Evolutionary conservation across 345 rosid species (phyloP), one percentile per base, ranked within the genome.

Genomic region (Lumnitzera racemosa): DNA sequence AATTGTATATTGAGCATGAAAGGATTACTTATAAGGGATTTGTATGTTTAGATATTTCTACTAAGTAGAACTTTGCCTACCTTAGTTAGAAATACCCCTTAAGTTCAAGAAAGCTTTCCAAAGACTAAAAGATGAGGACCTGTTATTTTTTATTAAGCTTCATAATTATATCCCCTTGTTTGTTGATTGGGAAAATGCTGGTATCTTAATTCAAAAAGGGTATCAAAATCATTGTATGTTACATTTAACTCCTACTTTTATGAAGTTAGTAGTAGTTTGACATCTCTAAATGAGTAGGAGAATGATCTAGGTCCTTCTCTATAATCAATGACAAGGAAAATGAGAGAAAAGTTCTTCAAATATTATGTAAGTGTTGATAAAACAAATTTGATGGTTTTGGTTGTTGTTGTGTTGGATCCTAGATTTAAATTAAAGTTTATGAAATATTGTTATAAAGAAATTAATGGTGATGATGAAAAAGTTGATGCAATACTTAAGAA

Each of bases 31-130:
- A 27, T 27, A 27, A 27, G 5, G 31, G 31, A 27, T 27, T 2
- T 1, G 12, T 59, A 5, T 29, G 43, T 46, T 12, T 70, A 50
- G 41, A 64, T 64, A 36, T 24, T 24, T 13, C 56, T 8, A 53
- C 25, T 23, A 53, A 25, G 23, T 53, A 8, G 10, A 16, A 53
- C 56, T 53, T 31, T 2, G 23, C 10, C 12, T 53, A 53, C 13
- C 13, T n/a, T 24, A 53, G 25, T 53, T 53, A 29, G 58, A 15
- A 4, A 55, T 11, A 11, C 0, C 47, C 8, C 11, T 55, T 2
- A 29, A 55, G 12, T 55, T 55, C 10, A 55, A 17, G 15, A 55
- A 55, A 15, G 46, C 47, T 24, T 59, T 59, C 59, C 24, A 66
- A 31, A 53, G 15, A 11, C 13, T 66, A 5, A 36, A 58, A 27